Conservation (phyloP, 139 green algal genomes). For the Chlorella sp. region DNA sequence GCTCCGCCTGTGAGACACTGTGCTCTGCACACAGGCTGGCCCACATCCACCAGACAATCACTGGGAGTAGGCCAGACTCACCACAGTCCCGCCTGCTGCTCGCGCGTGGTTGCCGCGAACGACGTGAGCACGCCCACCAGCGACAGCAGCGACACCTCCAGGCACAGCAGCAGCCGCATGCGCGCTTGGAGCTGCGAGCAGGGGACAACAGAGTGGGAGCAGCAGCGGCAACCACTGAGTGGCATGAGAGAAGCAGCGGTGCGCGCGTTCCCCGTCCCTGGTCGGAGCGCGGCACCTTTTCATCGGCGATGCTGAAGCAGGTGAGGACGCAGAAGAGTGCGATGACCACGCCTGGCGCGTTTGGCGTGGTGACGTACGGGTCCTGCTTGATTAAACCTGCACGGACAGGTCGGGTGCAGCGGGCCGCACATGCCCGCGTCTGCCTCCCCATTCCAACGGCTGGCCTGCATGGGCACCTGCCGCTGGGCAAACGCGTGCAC, state of each 20-base stretch:
- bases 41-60: no score
- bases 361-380: constrained; percentile 37
- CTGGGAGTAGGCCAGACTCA: not conserved
- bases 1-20: not conserved
- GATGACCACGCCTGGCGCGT: constrained; percentile 33
- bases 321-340: constrained; percentile 43
- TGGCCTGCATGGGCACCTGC: not conserved
- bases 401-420: not conserved
- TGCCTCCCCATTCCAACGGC: not conserved
- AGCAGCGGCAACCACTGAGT: not conserved
- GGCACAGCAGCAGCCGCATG: not conserved
- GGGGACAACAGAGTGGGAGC: not conserved
- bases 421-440: not conserved
- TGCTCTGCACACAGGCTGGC: no score
- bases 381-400: constrained; percentile 36
- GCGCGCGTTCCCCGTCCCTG: no score
- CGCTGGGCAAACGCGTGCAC: not conserved
- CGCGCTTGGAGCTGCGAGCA: not conserved
- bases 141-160: not conserved
- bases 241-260: no score
- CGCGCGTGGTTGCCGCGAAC: not conserved
- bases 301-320: constrained; percentile 37
- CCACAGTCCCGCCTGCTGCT: not conserved
- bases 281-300: no score
- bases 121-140: not conserved